Conservation (phyloP, 2,329 filamentous ascomycete species). For the Cercospora sp. region DNA sequence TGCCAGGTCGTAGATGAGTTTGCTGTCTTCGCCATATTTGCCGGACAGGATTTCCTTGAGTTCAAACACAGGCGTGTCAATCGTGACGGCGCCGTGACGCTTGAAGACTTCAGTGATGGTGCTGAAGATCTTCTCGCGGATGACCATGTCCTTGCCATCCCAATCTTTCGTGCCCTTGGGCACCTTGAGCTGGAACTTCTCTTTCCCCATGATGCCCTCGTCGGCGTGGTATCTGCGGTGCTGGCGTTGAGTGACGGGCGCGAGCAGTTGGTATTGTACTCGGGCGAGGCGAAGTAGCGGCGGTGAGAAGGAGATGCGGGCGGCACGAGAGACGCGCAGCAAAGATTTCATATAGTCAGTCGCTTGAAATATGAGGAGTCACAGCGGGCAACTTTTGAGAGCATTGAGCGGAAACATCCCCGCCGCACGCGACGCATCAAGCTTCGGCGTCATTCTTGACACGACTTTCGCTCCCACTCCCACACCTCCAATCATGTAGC, state of each 20-base stretch:
- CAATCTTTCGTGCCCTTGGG: slow-evolving; percentile 91
- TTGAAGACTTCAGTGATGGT: slow-evolving; percentile 79
- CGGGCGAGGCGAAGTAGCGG: background rate
- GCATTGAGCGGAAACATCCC: slow-evolving; percentile 6
- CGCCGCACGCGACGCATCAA: slow-evolving; percentile 4
- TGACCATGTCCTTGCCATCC: slow-evolving; percentile 74
- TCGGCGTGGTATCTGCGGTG: slow-evolving; percentile 17
- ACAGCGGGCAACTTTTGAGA: slow-evolving; percentile 1
- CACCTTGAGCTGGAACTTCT: slow-evolving; percentile 69
- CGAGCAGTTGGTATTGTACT: background rate
- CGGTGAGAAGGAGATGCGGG: background rate
- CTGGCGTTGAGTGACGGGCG: background rate
- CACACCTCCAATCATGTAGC: slow-evolving; percentile 28
- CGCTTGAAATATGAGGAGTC: background rate
- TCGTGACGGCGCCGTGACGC: slow-evolving; percentile 74
- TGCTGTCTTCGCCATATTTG: slow-evolving; percentile 90
- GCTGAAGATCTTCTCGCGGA: slow-evolving; percentile 76
- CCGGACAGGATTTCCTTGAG: slow-evolving; percentile 81
- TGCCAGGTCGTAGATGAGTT: slow-evolving; percentile 86
- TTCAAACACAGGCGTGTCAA: slow-evolving; percentile 84
- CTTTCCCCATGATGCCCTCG: slow-evolving; percentile 45
- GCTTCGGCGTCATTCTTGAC: slow-evolving; percentile 1
- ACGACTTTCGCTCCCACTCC: background rate
- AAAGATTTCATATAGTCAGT: slow-evolving; percentile 24
- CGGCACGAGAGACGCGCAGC: slow-evolving; percentile 14